These are phyloP conservation scores for Hysterangium stoloniferum DNA, from an alignment of 768 basidiomycete species.

Conservation along the genomic window DNA sequence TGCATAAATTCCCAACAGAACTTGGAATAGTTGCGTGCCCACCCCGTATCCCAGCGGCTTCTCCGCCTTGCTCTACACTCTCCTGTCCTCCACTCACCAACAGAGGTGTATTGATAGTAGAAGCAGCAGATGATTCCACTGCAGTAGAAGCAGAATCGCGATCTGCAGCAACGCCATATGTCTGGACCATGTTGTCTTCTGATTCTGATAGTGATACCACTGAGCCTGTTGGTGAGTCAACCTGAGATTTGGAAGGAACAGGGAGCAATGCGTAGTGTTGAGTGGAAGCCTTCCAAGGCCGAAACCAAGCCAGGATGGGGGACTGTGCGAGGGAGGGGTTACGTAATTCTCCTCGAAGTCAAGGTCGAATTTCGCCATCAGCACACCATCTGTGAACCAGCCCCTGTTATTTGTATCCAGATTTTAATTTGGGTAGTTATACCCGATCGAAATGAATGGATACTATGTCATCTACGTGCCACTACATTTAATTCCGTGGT, in stretches of 20 bases:
- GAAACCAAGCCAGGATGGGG: conserved; percentile 10
- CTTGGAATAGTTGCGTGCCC: conserved; percentile 66
- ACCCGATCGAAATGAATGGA: too few species aligned
- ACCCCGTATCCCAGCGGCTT: conserved; percentile 26
- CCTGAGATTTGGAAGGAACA: neutral
- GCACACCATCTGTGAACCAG: too few species aligned
- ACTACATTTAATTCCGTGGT: too few species aligned
- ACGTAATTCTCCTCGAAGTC: too few species aligned
- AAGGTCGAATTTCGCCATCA: too few species aligned
- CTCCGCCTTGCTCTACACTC: conserved; percentile 15
- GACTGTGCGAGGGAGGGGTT: too few species aligned
- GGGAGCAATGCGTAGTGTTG: conserved; percentile 5
- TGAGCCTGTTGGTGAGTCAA: neutral
- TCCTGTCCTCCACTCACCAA: conserved; percentile 37
- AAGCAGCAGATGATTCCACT: conserved; percentile 19
- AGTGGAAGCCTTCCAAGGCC: neutral
- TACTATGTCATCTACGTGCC: too few species aligned
- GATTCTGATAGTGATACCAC: neutral
- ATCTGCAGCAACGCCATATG: conserved; percentile 50
- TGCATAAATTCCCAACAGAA: conserved; percentile 72
- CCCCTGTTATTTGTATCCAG: too few species aligned
- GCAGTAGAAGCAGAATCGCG: conserved; percentile 23
- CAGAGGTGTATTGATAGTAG: conserved; percentile 31
- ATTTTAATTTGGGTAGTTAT: too few species aligned
- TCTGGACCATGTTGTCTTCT: conserved; percentile 57